Evolutionary conservation across 768 basidiomycete species (phyloP).

Genomic region (Phaeotremella skinneri): DNA sequence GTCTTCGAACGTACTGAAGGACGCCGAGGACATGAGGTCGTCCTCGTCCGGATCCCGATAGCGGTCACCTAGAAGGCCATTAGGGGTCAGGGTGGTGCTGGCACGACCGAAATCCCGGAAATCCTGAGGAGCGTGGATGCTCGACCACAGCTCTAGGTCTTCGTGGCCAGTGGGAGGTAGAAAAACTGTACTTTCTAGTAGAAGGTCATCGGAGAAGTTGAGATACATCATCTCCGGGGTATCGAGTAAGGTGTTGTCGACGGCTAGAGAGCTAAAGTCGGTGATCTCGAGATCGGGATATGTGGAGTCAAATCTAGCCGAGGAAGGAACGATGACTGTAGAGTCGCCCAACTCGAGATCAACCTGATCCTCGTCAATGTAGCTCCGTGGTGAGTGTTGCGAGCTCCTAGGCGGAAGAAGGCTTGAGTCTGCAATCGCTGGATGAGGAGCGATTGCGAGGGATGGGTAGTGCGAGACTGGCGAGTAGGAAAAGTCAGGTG

Average conservation of each 20-base stretch:
- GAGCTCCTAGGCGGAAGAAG: no score
- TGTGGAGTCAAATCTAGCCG: not conserved
- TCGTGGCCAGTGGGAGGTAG: not conserved
- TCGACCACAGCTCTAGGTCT: not conserved
- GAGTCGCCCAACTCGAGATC: no score
- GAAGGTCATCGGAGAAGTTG: not conserved
- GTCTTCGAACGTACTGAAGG: slow-evolving; percentile 30
- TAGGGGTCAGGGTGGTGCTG: not conserved
- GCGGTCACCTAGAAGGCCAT: not conserved
- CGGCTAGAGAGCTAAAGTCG: not conserved
- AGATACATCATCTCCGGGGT: not conserved
- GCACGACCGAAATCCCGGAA: not conserved
- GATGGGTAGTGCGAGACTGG: no score
- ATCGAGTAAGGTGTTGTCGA: not conserved
- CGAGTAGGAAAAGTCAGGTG: no score
- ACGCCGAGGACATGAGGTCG: slow-evolving; percentile 18
- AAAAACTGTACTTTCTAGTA: not conserved
- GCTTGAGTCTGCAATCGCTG: no score
- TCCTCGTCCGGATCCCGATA: slow-evolving; percentile 9
- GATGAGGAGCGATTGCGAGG: no score
- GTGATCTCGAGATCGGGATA: not conserved
- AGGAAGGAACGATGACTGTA: no score
- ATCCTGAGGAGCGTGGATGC: not conserved
- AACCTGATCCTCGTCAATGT: no score
- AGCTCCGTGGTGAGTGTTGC: no score